Evolutionary conservation across 805 yeast species (phyloP), one percentile per base, ranked within the genome.

Genomic region (Kluyveromyces lactis): DNA sequence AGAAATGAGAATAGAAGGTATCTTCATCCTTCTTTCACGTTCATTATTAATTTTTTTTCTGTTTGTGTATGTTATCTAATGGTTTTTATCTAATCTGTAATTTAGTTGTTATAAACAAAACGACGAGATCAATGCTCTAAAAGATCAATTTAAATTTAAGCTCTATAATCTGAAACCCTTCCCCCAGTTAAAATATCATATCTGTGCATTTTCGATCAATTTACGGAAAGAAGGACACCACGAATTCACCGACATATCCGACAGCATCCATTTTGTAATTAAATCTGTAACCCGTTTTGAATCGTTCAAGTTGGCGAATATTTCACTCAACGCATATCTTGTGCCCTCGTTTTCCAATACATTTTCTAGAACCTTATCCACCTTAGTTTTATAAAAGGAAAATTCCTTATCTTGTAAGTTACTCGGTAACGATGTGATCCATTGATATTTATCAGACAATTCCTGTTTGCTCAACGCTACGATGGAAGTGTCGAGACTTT

Each of bases 181-280:
- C 24, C 24, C 24, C 9, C 6, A 21, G 8, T 21, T 6, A 21
- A 21, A 6, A 21, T 21, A n/a, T 24, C 24, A 21, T 31, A 41
- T 30, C 4, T 17, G 36, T 4, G 44, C 46, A 39, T 60, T 62
- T 39, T 72, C 75, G 12, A 75, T 48, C 3, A 81, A 56, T 52
- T 78, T 78, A 37, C 79, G 69, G 39, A 83, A 63, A 3, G 89
- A 81, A 18, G 75, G 67, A 44, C 83, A 75, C 94, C 94, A 83
- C 18, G 61, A 58, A 38, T 76, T 67, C 9, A 75, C 72, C 1
- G 82, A 78, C 31, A 68, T 70, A 48, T 77, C 75, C 2, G 61
- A 49, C 60, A 79, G 63, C 75, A 79, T 76, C 65, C 75, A 79
- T 23, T 70, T 62, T 23, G 64, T 69, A 38, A 64, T 64, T 36